These are phyloP conservation scores for Saccharomycopsis fodiens DNA, from an alignment of 805 yeast species.

Conservation along the genomic window DNA sequence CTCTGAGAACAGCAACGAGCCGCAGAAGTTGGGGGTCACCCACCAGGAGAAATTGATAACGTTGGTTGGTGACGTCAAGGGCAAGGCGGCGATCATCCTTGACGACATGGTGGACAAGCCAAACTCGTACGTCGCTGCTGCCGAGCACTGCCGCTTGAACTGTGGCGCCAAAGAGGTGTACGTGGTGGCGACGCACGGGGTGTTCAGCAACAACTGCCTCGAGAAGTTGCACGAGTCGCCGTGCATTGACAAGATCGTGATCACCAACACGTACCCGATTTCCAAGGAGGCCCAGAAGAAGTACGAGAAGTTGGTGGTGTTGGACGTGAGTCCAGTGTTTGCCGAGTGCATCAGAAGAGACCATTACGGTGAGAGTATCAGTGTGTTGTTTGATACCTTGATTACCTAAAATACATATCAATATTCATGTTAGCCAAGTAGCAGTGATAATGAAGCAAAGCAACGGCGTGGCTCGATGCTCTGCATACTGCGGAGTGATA, in stretches of 20 bases:
- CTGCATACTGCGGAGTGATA: too few relatives aligned
- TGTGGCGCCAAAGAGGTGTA: conserved; percentile 94
- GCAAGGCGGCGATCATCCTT: conserved; percentile 83
- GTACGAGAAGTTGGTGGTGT: conserved; percentile 68
- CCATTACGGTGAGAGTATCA: conserved; percentile 95
- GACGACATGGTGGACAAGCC: conserved; percentile 99
- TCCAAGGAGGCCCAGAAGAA: conserved; percentile 48
- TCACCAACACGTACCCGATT: conserved; percentile 94
- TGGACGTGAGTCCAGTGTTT: conserved; percentile 90
- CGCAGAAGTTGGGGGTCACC: conserved; percentile 32
- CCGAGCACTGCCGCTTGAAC: conserved; percentile 90
- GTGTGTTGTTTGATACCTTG: conserved; percentile 84
- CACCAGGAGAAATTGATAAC: conserved; percentile 79
- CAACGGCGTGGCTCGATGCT: too few relatives aligned
- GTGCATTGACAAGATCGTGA: conserved; percentile 86
- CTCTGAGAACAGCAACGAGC: conserved; percentile 20
- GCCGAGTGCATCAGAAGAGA: conserved; percentile 99
- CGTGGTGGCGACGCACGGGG: conserved; percentile 92
- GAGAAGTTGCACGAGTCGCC: conserved; percentile 70
- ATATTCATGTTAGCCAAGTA: not conserved
- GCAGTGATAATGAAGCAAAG: not conserved
- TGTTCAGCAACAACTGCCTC: conserved; percentile 81
- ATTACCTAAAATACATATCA: conserved; percentile 35
- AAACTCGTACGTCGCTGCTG: conserved; percentile 89
- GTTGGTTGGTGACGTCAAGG: conserved; percentile 90